phyloP scores from a whole-genome alignment of 2,329 filamentous ascomycete species.

The Aspergillus costaricaensis region DNA sequence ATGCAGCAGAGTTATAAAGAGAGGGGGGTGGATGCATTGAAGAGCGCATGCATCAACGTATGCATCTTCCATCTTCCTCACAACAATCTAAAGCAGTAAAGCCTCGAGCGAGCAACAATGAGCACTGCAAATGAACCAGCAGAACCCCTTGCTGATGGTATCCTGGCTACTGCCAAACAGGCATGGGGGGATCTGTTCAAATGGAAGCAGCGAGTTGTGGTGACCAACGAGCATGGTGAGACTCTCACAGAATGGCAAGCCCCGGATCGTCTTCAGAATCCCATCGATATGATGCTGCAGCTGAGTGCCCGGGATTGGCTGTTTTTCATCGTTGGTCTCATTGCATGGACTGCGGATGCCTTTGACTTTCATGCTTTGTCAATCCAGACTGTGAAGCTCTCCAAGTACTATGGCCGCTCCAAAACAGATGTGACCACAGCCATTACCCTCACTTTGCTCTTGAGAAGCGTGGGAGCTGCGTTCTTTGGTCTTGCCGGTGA shows the following conservation, averaged over 20 bases:
- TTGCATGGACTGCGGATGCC: conserved; percentile 77
- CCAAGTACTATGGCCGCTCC: conserved; percentile 58
- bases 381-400: conserved; percentile 74
- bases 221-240: conserved; percentile 58
- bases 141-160: conserved; percentile 68
- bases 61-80: too few species aligned
- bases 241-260: conserved; percentile 67
- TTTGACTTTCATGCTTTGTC: conserved; percentile 82
- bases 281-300: conserved; percentile 66
- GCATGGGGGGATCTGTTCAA: conserved; percentile 65
- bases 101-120: conserved; percentile 3
- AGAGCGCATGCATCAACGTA: not conserved
- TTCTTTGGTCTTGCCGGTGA: conserved; percentile 77
- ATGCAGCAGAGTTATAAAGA: not conserved
- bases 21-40: not conserved
- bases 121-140: conserved; percentile 52
- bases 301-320: conserved; percentile 69
- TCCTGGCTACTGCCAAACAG: conserved; percentile 65
- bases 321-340: conserved; percentile 73
- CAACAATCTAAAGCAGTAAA: not conserved
- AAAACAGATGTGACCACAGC: conserved; percentile 70
- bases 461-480: conserved; percentile 73
- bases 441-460: conserved; percentile 65
- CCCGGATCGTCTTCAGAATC: conserved; percentile 68
- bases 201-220: conserved; percentile 72